Percentiles rank a stretch among this genome's conserved stretches.
Conservation (phyloP, 108 stramenopile species). For the Cyclotella kingstonii region DNA sequence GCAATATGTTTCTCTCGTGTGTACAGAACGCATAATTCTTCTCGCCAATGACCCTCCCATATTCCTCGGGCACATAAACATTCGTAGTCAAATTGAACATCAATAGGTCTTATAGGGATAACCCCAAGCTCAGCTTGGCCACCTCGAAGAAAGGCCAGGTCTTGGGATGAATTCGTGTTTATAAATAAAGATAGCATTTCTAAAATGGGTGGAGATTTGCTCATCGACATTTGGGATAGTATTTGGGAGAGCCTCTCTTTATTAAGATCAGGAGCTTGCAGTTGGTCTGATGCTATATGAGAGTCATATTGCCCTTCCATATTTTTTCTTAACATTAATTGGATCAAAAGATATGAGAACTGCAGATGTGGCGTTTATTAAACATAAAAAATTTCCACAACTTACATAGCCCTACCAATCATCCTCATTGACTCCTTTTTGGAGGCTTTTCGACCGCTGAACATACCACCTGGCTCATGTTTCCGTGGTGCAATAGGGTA, state of each 20-base stretch:
- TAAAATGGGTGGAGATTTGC: constrained; percentile 37
- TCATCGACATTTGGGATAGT: constrained; percentile 55
- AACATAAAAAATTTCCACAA: not conserved
- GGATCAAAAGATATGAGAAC: not conserved
- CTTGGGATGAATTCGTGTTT: constrained; percentile 50
- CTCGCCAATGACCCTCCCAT: constrained; percentile 92
- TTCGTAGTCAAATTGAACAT: constrained; percentile 48
- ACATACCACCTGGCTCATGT: constrained; percentile 41
- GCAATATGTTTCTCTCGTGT: constrained; percentile 48
- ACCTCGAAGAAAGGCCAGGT: constrained; percentile 74
- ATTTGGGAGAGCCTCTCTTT: constrained; percentile 60
- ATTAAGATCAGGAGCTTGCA: constrained; percentile 65
- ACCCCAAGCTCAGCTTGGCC: constrained; percentile 67
- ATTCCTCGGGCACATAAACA: constrained; percentile 77
- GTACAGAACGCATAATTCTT: constrained; percentile 86
- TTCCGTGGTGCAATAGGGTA: constrained; percentile 34
- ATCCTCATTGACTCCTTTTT: constrained; percentile 38
- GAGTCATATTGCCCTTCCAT: constrained; percentile 29
- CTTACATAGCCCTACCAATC: constrained; percentile 36
- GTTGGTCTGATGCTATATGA: constrained; percentile 57
- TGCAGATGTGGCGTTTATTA: not conserved
- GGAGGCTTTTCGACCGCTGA: constrained; percentile 10
- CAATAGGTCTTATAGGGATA: constrained; percentile 38
- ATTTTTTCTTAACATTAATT: constrained; percentile 28
- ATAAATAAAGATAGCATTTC: constrained; percentile 51